Evolutionary conservation across 2,329 filamentous ascomycete genomes (phyloP).

Genomic region (Paecilomyces formosus): DNA sequence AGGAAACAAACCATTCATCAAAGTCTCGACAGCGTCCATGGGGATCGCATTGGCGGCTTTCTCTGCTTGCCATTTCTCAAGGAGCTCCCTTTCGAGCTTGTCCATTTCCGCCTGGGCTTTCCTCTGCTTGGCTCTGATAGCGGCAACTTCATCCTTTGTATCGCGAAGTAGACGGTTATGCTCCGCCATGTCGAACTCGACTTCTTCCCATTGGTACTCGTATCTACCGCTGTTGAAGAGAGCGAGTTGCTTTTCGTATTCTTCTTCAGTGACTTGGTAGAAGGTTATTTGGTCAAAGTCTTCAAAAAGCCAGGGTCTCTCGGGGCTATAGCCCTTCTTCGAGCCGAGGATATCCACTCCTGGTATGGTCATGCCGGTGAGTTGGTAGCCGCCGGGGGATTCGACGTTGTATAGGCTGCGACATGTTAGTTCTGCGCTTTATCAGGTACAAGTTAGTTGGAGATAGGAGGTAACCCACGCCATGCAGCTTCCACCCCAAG

Average conservation of each 20-base stretch:
- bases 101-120: slow-evolving; percentile 41
- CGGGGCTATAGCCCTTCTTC: slow-evolving; percentile 41
- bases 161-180: slow-evolving; percentile 44
- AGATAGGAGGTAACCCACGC: slow-evolving; percentile 14
- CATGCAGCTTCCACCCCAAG: slow-evolving; percentile 50
- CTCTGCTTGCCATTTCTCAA: slow-evolving; percentile 31
- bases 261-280: slow-evolving; percentile 45
- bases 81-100: slow-evolving; percentile 26
- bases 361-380: slow-evolving; percentile 46
- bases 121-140: slow-evolving; percentile 39
- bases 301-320: slow-evolving; percentile 48
- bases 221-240: slow-evolving; percentile 46
- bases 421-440: not conserved
- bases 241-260: slow-evolving; percentile 43
- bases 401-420: slow-evolving; percentile 48
- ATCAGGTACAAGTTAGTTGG: not conserved
- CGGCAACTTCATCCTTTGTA: slow-evolving; percentile 41
- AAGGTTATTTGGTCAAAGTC: slow-evolving; percentile 52
- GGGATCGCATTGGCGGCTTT: slow-evolving; percentile 44
- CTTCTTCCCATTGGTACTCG: slow-evolving; percentile 43
- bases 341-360: slow-evolving; percentile 48
- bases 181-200: slow-evolving; percentile 48
- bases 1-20: slow-evolving; percentile 38
- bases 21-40: slow-evolving; percentile 41
- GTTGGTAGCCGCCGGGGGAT: slow-evolving; percentile 50